Evolutionary conservation across 2,329 filamentous ascomycete species (phyloP).

Genomic region (Venturia oleaginea): DNA sequence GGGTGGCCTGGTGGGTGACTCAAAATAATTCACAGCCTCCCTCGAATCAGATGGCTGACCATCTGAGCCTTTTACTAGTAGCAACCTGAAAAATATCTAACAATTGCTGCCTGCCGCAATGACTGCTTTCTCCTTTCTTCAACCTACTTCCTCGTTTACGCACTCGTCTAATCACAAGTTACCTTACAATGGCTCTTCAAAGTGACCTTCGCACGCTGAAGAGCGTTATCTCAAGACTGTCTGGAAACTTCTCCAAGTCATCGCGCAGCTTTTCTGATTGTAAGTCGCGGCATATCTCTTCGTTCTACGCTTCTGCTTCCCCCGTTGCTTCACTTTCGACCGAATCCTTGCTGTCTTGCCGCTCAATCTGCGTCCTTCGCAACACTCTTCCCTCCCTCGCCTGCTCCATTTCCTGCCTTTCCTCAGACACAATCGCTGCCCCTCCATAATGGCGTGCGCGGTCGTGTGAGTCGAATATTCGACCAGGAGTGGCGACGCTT

Average conservation of each 20-base stretch:
- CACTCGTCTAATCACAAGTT: background rate
- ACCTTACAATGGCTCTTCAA: background rate
- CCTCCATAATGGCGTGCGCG: background rate
- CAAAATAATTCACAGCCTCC: no score
- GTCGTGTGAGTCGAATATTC: constrained; percentile 1
- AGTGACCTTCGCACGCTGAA: constrained; percentile 8
- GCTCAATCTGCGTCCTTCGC: background rate
- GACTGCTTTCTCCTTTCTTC: background rate
- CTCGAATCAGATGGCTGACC: background rate
- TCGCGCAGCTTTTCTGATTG: background rate
- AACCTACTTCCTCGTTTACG: background rate
- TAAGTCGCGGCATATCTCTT: background rate
- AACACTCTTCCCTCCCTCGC: background rate
- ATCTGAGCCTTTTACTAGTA: background rate
- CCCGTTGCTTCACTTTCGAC: background rate
- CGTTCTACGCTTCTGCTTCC: background rate
- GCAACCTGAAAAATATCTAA: background rate
- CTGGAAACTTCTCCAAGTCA: background rate
- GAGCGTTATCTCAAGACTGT: background rate
- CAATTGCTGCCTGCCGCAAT: background rate
- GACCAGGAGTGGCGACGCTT: constrained; percentile 1
- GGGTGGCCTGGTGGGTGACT: no score
- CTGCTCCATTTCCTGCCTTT: background rate
- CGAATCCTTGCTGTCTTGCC: background rate
- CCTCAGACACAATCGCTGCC: background rate